Base-by-base conservation (phyloP, 2,329 filamentous ascomycete genomes). In the Apiospora phragmitis region DNA sequence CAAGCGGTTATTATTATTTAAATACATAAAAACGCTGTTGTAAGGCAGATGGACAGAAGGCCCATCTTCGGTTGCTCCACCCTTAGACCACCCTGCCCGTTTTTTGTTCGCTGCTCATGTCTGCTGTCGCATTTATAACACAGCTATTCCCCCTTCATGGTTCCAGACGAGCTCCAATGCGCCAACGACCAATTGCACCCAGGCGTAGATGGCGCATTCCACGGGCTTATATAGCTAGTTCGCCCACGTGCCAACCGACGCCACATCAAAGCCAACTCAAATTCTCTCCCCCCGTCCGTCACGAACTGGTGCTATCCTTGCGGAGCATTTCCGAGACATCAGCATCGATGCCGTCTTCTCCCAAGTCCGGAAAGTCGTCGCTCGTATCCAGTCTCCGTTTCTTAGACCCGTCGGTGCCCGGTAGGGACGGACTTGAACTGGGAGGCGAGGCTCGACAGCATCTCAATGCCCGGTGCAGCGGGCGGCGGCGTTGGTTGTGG, bases 301-400 rank as follows among this genome's bases (percentile, higher is more conserved):
- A 62, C 9, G 55, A 62, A n/a, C 18, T 62, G 55, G 32, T 38
- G 55, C 79, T 81, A 26, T 86, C 84, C 72, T 83, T 83, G 55
- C 81, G 80, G 62, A 90, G 80, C 81, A 89, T 87, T 74, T 87
- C 86, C 35, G 84, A 84, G 43, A 90, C 87, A 65, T 90, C 87
- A 0, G 85, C 83, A 72, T 90, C 88, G 67, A 90, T 88, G 0
- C 83, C 87, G 72, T 88, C 86, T 70, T 88, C 86, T 11, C 83
- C 86, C n/a, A 89, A 80, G 68, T 89, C 84, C 4, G 87, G 87
- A 70, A 89, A 85, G 45, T 88, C 87, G 16, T 83, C 83, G 1
- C 77, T 79, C n/a, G 83, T 79, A 45, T 88, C 87, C 7, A 90
- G 78, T 66, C 88, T 85, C 41, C 88, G 84, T 77, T 90, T 90